Evolutionary conservation across 176 grass and related monocot species (phyloP).

Genomic region (Oryza coarctata): DNA sequence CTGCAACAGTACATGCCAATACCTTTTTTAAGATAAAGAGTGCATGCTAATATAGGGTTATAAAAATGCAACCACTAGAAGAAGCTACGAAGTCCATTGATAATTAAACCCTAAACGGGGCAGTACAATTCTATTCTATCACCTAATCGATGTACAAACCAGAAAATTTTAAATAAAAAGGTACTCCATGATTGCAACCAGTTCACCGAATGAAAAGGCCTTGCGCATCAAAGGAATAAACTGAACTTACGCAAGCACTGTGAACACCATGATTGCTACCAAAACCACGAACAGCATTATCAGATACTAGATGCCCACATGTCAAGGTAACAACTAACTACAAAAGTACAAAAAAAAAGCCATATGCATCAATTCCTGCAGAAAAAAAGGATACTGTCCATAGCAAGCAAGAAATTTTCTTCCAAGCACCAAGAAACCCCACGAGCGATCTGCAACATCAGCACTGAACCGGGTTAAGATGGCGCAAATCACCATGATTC

Average conservation of each 20-base stretch:
- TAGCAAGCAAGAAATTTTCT: slow-evolving; percentile 71
- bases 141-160: slow-evolving; percentile 16
- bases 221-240: background rate
- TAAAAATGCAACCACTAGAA: background rate
- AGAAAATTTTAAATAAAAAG: slow-evolving; percentile 33
- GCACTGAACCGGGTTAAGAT: background rate
- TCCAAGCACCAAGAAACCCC: slow-evolving; percentile 92
- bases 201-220: background rate
- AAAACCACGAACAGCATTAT: slow-evolving; percentile 74
- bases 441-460: slow-evolving; percentile 74
- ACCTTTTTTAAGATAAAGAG: slow-evolving; percentile 1
- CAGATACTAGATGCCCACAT: slow-evolving; percentile 68
- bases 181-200: slow-evolving; percentile 23
- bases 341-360: slow-evolving; percentile 27
- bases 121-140: slow-evolving; percentile 19
- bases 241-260: slow-evolving; percentile 83
- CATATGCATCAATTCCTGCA: slow-evolving; percentile 1
- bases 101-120: background rate
- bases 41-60: slow-evolving; percentile 9
- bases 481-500: background rate
- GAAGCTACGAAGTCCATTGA: background rate
- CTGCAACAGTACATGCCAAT: slow-evolving; percentile 47
- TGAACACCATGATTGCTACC: slow-evolving; percentile 91
- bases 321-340: slow-evolving; percentile 62
- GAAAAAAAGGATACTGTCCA: slow-evolving; percentile 85